Conservation (phyloP, 2,329 filamentous ascomycete species). For the Pseudocercospora eumusae region DNA sequence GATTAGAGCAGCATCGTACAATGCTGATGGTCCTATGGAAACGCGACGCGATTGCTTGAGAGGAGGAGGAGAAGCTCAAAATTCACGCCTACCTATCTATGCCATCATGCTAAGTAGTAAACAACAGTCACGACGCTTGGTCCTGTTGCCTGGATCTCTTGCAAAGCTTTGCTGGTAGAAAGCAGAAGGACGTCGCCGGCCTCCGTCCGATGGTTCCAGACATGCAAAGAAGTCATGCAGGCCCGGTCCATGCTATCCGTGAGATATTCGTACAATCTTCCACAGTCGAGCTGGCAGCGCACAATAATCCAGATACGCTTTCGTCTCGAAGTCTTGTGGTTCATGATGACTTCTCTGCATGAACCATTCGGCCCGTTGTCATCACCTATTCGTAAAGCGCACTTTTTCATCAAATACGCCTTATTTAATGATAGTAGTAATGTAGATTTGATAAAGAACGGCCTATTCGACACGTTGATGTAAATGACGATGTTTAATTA, state of each 20-base stretch:
- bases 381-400: neutral
- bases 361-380: neutral
- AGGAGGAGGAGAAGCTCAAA: too few relatives aligned
- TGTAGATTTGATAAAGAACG: too few relatives aligned
- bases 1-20: neutral
- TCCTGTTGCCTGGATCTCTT: neutral
- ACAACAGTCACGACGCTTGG: neutral
- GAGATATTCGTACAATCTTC: neutral
- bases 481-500: too few relatives aligned
- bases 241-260: too few relatives aligned
- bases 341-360: neutral
- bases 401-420: too few relatives aligned
- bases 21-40: neutral
- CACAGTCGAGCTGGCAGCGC: neutral
- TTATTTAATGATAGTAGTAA: too few relatives aligned
- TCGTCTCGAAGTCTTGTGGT: neutral
- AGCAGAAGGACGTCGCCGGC: slow-evolving; percentile 9
- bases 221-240: neutral
- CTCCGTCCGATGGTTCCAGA: slow-evolving; percentile 5
- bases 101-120: neutral
- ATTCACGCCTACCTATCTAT: neutral
- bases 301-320: neutral
- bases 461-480: too few relatives aligned
- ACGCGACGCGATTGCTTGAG: too few relatives aligned
- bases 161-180: slow-evolving; percentile 2